Base-by-base conservation (phyloP, 164 flowering plant genomes). In the Nelumbo lutea region DNA sequence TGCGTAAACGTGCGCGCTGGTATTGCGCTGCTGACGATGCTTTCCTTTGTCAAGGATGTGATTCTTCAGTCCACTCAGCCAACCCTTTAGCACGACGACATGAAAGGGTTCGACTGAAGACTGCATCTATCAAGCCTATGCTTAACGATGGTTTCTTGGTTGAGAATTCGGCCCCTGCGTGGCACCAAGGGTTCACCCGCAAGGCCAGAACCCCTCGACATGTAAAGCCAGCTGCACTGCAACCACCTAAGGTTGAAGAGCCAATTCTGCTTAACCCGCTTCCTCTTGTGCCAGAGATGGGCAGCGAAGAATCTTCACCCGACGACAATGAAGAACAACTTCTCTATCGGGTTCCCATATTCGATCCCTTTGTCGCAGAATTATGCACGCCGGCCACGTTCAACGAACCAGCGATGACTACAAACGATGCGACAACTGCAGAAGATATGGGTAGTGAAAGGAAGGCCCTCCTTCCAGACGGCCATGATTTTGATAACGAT, bases 11-110 rank as follows among this genome's bases (percentile, higher is more conserved):
- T 0, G 98, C 98, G 0, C 80, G 90, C 1, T 93, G 96, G 95
- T 93, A 85, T 74, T 93, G 98, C 59, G 84, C 95, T 0, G 95
- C 98, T 9, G 98, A 93, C 50, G 98, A 93, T 57, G 98, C 98
- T 11, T 93, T 90, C 68, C 80, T 93, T 1, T 93, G 98, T 82
- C 95, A 89, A 68, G 59, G 80, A 4, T 93, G 98, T 64, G 98
- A 93, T 65, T 53, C 78, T 4, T 81, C 91, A 0, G 91, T 93
- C 1, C 98, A 93, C 78, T 85, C 96, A 0, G 98, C 95, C 0
- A 93, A 93, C 75, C 82, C 86, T 0, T 70, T 93, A 9, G 96
- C 98, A 0, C 83, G 86, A 1, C 59, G 96, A 42, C 98, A 93
- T 65, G 88, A 89, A 65, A 73, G 98, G 66, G 93, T 90, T 64